Evolutionary conservation across 768 basidiomycete species (phyloP).

Genomic region (Cystoderma amianthinum): DNA sequence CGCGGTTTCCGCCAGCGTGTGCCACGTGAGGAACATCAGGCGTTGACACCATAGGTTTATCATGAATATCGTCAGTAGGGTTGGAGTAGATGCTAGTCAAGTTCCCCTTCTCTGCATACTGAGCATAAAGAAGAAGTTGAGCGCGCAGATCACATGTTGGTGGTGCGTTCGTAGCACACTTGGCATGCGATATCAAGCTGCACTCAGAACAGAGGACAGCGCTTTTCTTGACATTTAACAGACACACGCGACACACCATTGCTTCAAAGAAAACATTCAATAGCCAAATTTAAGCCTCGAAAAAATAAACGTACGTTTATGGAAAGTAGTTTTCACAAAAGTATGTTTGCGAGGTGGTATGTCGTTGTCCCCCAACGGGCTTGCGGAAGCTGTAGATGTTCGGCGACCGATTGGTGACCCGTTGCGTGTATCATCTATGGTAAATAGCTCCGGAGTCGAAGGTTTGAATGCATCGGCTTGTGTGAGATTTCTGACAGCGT

Average conservation of each 20-base stretch:
- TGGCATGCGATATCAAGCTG: slow-evolving; percentile 81
- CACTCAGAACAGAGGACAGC: slow-evolving; percentile 87
- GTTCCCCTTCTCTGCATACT: slow-evolving; percentile 67
- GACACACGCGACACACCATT: slow-evolving; percentile 82
- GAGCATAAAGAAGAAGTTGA: slow-evolving; percentile 71
- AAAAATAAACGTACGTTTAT: slow-evolving; percentile 62
- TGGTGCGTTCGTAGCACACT: slow-evolving; percentile 66
- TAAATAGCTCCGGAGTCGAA: slow-evolving; percentile 28
- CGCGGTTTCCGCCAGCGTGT: slow-evolving; percentile 27
- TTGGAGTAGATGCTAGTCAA: slow-evolving; percentile 46
- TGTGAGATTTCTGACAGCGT: slow-evolving; percentile 47
- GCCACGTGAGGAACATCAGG: slow-evolving; percentile 52
- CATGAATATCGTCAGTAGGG: slow-evolving; percentile 38
- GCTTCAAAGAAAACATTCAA: slow-evolving; percentile 39
- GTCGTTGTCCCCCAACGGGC: slow-evolving; percentile 33
- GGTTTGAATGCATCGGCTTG: slow-evolving; percentile 37
- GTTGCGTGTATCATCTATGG: slow-evolving; percentile 27
- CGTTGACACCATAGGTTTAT: slow-evolving; percentile 35
- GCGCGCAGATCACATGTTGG: slow-evolving; percentile 79
- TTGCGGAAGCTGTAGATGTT: slow-evolving; percentile 30
- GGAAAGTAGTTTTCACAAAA: slow-evolving; percentile 90
- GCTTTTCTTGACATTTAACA: slow-evolving; percentile 71
- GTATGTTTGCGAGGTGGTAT: slow-evolving; percentile 68
- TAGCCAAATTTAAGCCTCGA: slow-evolving; percentile 3
- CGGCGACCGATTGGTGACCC: slow-evolving; percentile 30